Percentiles rank a stretch among this genome's conserved stretches.
Conservation (phyloP, 2,329 filamentous ascomycete species). For the Xylariaceae sp. region DNA sequence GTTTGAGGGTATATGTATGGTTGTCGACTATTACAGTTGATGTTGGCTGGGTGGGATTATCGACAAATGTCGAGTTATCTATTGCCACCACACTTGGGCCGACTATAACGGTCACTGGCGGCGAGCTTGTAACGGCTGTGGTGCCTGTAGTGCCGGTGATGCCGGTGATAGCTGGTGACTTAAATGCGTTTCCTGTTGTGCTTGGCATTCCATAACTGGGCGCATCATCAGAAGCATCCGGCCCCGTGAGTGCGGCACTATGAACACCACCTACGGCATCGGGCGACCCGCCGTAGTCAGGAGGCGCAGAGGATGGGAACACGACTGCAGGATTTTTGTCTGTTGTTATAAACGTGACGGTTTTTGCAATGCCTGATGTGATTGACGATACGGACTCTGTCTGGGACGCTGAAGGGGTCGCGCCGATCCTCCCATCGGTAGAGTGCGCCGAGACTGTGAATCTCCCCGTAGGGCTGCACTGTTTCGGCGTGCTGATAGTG, state of each 20-base stretch:
- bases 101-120: conserved; percentile 42
- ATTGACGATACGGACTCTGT: conserved; percentile 9
- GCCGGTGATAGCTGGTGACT: conserved; percentile 11
- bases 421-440: conserved; percentile 2
- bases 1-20: conserved; percentile 48
- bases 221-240: conserved; percentile 7
- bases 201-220: conserved; percentile 25
- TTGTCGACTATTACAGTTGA: conserved; percentile 40
- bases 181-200: conserved; percentile 16
- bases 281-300: conserved; percentile 36
- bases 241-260: conserved; percentile 13
- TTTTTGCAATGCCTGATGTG: conserved; percentile 18
- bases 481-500: conserved; percentile 38
- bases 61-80: conserved; percentile 43
- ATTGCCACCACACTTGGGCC: conserved; percentile 47
- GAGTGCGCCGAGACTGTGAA: conserved; percentile 26
- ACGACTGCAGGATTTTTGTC: conserved; percentile 56
- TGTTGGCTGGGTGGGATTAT: conserved; percentile 37
- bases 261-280: conserved; percentile 10
- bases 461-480: conserved; percentile 34
- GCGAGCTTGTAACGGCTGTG: not conserved
- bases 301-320: conserved; percentile 37
- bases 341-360: conserved; percentile 48
- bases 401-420: conserved; percentile 9
- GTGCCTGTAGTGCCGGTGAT: not conserved